Conservation (phyloP, 371 early-diverging fungal species). For the Syncephalastrum contaminatum region DNA sequence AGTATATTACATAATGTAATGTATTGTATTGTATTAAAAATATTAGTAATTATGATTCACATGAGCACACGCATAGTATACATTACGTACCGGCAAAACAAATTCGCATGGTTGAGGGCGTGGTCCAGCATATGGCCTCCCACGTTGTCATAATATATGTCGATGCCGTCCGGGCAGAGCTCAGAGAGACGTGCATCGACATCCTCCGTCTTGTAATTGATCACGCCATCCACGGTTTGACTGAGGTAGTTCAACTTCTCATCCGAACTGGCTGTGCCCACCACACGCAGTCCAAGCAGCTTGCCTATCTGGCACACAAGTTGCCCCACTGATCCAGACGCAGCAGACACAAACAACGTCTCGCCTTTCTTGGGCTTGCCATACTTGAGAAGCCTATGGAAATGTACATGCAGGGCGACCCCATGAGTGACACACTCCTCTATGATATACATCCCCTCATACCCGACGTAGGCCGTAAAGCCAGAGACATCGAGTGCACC, state of each 20-base stretch:
- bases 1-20: no score
- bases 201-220: constrained; percentile 79
- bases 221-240: constrained; percentile 63
- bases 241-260: constrained; percentile 69
- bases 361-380: constrained; percentile 49
- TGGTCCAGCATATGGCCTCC: constrained; percentile 72
- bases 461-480: constrained; percentile 42
- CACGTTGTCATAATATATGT: constrained; percentile 74
- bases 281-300: constrained; percentile 64
- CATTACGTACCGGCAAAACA: constrained; percentile 38
- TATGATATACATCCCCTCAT: neutral
- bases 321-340: constrained; percentile 60
- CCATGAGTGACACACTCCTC: no score
- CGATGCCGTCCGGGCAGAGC: constrained; percentile 66
- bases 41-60: neutral
- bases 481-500: constrained; percentile 59
- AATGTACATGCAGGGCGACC: neutral
- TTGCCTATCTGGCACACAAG: constrained; percentile 69
- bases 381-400: constrained; percentile 24
- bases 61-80: neutral
- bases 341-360: constrained; percentile 53
- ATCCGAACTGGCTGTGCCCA: constrained; percentile 75
- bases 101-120: constrained; percentile 53
- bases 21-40: no score
- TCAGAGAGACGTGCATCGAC: constrained; percentile 36